Evolutionary conservation across 352 stramenopile species (phyloP).

Genomic region (Globisporangium paddicum): DNA sequence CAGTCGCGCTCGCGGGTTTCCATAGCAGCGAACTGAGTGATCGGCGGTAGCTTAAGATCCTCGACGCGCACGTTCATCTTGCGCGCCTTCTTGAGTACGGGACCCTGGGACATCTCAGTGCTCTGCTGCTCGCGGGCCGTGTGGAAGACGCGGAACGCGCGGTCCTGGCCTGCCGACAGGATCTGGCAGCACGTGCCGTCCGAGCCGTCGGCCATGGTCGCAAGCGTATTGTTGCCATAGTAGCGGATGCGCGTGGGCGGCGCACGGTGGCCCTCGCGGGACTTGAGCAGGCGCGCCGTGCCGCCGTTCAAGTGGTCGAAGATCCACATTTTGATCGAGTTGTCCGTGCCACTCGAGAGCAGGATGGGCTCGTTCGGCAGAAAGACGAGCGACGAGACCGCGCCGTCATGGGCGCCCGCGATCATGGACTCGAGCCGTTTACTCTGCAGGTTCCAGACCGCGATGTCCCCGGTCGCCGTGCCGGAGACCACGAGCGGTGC

Average conservation of each 20-base stretch:
- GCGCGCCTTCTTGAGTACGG: conserved; percentile 90
- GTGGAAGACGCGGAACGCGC: conserved; percentile 90
- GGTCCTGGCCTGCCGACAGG: conserved; percentile 86
- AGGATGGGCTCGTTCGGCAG: conserved; percentile 87
- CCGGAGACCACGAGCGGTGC: conserved; percentile 62
- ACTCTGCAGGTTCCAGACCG: conserved; percentile 90
- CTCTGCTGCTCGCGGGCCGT: conserved; percentile 88
- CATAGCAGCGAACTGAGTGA: conserved; percentile 89
- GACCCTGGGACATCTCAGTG: conserved; percentile 87
- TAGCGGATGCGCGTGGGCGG: conserved; percentile 86
- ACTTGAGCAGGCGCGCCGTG: conserved; percentile 86
- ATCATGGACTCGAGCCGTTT: conserved; percentile 85
- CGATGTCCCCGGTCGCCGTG: conserved; percentile 75
- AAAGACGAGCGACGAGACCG: conserved; percentile 74
- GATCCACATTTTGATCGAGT: conserved; percentile 93
- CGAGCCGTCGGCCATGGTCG: conserved; percentile 76
- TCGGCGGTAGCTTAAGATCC: conserved; percentile 89
- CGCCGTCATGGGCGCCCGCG: conserved; percentile 65
- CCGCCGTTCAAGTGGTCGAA: conserved; percentile 87
- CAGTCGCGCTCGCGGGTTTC: conserved; percentile 89
- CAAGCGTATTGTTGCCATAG: conserved; percentile 88
- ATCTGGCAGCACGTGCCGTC: conserved; percentile 89
- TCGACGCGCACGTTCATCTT: conserved; percentile 80
- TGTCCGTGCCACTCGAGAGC: conserved; percentile 85
- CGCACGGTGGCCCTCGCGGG: conserved; percentile 77